Base-by-base conservation (phyloP, 2,329 filamentous ascomycete species). In the Colletotrichum camelliae region DNA sequence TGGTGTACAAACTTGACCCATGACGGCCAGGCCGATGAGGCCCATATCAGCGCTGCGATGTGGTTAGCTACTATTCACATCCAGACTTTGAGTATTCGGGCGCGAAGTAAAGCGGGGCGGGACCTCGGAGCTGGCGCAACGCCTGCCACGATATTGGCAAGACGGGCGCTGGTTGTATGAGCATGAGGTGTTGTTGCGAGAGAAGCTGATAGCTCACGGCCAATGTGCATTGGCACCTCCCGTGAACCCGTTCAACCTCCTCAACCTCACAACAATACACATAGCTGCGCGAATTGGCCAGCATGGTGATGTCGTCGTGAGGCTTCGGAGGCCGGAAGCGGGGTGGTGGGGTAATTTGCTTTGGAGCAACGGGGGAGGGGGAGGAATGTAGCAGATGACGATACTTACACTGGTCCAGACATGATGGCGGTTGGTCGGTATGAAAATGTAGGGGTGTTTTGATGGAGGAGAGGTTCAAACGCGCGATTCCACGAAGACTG, bases 21-120 rank as follows among this genome's bases (percentile, higher is more conserved):
- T 97, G 88, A 97, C 95, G 89, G 95, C 95, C 89, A 97, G 91
- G 92, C 95, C 95, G 86, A 97, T 96, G 85, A 97, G 94, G 91
- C 95, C 95, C 88, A 97, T 93, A 93, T 97, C 94, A 92, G 93
- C 93, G 89, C 93, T 95, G 89, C 85, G 83, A 78, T 83, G 84
- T 88, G 83, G 89, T 93, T 87, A 92, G 91, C 88, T 84, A 83
- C 81, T 78, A 77, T 79, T 79, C 78, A 65, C 77, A 70, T 70
- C 80, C 71, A 61, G 77, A 67, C 77, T 77, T 70, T 29, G 27
- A 16, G 12, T 33, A 37, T 39, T 58, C 39, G 37, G 70, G 37
- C 52, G 73, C 33, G 69, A 31, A 78, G 81, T 77, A 81, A 70
- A 77, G 78, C 77, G 78, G 80, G 79, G 79, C 83, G 82, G 79